Conservation (phyloP, 345 rosid genomes). For the Moricandia arvensis region DNA sequence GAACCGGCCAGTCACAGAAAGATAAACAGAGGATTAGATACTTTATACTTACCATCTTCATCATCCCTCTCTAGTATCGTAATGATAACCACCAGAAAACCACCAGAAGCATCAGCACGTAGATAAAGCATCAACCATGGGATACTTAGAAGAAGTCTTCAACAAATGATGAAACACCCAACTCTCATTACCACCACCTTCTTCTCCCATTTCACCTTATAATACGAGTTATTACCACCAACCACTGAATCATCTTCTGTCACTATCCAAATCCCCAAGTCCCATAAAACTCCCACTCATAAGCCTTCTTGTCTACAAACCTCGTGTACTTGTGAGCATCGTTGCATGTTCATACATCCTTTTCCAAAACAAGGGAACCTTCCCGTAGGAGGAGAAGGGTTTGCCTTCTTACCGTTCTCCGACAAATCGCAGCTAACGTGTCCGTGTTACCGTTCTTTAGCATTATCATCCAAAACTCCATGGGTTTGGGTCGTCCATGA, state of each 20-base stretch:
- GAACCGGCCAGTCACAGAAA: no score
- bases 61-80: slow-evolving; percentile 62
- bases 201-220: slow-evolving; percentile 51
- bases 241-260: slow-evolving; percentile 28
- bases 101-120: slow-evolving; percentile 54
- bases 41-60: slow-evolving; percentile 46
- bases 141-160: slow-evolving; percentile 60
- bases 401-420: slow-evolving; percentile 49
- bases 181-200: slow-evolving; percentile 47
- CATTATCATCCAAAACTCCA: slow-evolving; percentile 75
- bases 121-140: slow-evolving; percentile 71
- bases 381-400: slow-evolving; percentile 44
- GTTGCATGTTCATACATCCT: slow-evolving; percentile 67
- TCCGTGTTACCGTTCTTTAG: slow-evolving; percentile 64
- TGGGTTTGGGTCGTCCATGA: slow-evolving; percentile 53
- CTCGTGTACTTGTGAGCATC: slow-evolving; percentile 55
- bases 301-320: slow-evolving; percentile 33
- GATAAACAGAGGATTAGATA: slow-evolving; percentile 6
- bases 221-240: slow-evolving; percentile 42
- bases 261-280: slow-evolving; percentile 66
- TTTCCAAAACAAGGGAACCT: slow-evolving; percentile 64
- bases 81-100: slow-evolving; percentile 64
- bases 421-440: slow-evolving; percentile 55
- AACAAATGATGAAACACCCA: slow-evolving; percentile 56
- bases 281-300: slow-evolving; percentile 53